Percentiles rank a stretch among this genome's conserved stretches.
Conservation (phyloP, 2,329 filamentous ascomycete species). For the Neonectria punicea region DNA sequence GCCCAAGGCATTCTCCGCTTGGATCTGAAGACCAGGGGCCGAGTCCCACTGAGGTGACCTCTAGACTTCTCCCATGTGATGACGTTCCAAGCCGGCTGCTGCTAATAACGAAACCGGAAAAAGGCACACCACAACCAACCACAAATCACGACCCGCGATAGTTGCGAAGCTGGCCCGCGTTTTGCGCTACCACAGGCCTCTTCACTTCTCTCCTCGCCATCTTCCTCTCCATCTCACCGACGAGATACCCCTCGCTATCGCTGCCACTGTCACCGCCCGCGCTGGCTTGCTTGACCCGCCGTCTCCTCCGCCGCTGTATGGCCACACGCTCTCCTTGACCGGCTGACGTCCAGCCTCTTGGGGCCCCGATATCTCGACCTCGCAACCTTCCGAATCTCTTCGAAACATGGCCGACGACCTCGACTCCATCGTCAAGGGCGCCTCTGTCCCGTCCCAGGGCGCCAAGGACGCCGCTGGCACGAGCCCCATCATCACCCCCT, state of each 20-base stretch:
- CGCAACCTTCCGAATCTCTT: background rate
- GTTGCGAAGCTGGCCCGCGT: slow-evolving; percentile 10
- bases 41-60: background rate
- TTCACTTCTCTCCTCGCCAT: background rate
- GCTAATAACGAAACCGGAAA: slow-evolving; percentile 15
- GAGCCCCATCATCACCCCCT: slow-evolving; percentile 56
- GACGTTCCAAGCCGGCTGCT: slow-evolving; percentile 18
- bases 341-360: slow-evolving; percentile 39
- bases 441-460: slow-evolving; percentile 72
- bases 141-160: background rate
- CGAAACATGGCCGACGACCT: slow-evolving; percentile 71
- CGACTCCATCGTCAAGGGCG: slow-evolving; percentile 93
- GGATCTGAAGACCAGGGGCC: background rate
- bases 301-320: slow-evolving; percentile 29
- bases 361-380: slow-evolving; percentile 2
- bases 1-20: slow-evolving; percentile 4
- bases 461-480: slow-evolving; percentile 53
- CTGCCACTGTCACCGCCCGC: slow-evolving; percentile 8
- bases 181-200: slow-evolving; percentile 13
- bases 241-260: background rate
- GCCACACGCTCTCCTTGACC: slow-evolving; percentile 34
- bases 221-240: background rate
- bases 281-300: slow-evolving; percentile 4
- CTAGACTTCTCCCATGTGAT: slow-evolving; percentile 21
- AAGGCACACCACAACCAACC: background rate